These are phyloP conservation scores for Verticillium klebahnii DNA, from an alignment of 2,329 filamentous ascomycete genomes.

Conservation along the genomic window DNA sequence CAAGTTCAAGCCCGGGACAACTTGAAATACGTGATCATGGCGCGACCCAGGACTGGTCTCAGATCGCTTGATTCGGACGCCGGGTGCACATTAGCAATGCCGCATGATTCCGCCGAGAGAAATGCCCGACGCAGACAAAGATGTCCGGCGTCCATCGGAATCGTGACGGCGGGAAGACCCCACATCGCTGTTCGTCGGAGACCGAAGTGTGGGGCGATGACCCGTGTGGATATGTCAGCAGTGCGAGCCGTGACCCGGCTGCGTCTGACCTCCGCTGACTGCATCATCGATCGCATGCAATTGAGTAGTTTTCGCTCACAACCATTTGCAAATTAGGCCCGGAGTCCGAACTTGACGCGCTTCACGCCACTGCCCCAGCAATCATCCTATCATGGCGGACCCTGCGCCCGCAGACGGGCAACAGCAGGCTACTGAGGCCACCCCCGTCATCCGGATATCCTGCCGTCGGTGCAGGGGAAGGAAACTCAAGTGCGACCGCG, in stretches of 20 bases:
- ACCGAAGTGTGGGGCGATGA: background rate
- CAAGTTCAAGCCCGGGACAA: no score
- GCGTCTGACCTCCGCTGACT: background rate
- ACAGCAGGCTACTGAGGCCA: background rate
- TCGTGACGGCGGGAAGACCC: background rate
- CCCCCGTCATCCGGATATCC: background rate
- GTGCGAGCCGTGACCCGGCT: background rate
- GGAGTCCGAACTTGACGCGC: background rate
- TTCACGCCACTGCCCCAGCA: no score
- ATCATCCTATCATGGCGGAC: background rate
- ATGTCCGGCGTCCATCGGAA: background rate
- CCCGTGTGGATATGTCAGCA: background rate
- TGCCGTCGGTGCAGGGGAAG: slow-evolving; percentile 6
- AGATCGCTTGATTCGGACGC: no score
- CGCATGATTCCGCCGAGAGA: background rate
- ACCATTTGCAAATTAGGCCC: background rate
- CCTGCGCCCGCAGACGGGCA: background rate
- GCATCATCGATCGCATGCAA: background rate
- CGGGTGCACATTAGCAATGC: background rate
- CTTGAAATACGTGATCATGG: no score
- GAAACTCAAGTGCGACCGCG: slow-evolving; percentile 21
- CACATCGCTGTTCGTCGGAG: background rate
- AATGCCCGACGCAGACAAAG: background rate
- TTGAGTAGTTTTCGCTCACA: background rate
- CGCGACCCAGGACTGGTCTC: no score